These are phyloP conservation scores for Trichoderma harzianum DNA, from an alignment of 2,329 filamentous ascomycete genomes.

Conservation along the genomic window DNA sequence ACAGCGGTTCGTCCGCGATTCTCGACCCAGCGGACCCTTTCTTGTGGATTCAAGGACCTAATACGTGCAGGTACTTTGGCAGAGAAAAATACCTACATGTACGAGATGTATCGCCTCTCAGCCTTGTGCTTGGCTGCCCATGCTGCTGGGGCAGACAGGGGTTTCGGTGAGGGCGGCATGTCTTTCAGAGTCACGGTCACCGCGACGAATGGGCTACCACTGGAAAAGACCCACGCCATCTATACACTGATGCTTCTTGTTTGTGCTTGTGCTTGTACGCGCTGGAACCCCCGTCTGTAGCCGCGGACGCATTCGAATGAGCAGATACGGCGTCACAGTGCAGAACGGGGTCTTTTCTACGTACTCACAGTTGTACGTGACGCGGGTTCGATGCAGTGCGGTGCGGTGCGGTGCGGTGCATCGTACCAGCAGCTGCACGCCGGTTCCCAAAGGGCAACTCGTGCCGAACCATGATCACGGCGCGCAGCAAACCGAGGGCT, in stretches of 20 bases:
- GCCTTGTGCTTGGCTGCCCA: slow-evolving; percentile 9
- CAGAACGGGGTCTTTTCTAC: background rate
- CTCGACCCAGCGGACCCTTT: background rate
- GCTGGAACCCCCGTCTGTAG: background rate
- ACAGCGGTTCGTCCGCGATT: background rate
- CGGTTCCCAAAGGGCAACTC: background rate
- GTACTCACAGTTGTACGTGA: background rate
- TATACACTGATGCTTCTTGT: background rate
- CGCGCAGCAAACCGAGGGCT: background rate
- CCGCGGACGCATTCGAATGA: background rate
- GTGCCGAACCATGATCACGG: background rate
- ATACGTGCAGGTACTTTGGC: background rate
- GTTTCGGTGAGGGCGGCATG: slow-evolving; percentile 2
- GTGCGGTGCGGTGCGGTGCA: background rate
- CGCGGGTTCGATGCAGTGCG: background rate
- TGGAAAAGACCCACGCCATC: background rate
- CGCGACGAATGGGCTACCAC: background rate
- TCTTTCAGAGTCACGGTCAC: background rate
- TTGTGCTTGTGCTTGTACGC: background rate
- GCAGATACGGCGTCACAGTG: background rate
- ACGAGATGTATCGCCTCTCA: slow-evolving; percentile 1
- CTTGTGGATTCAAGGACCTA: background rate
- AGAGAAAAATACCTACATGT: background rate
- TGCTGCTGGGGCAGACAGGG: slow-evolving; percentile 8
- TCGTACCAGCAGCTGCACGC: background rate